Evolutionary conservation across 164 flowering plant species (phyloP), one percentile per base, ranked within the genome.

Genomic region (Vitis amurensis): DNA sequence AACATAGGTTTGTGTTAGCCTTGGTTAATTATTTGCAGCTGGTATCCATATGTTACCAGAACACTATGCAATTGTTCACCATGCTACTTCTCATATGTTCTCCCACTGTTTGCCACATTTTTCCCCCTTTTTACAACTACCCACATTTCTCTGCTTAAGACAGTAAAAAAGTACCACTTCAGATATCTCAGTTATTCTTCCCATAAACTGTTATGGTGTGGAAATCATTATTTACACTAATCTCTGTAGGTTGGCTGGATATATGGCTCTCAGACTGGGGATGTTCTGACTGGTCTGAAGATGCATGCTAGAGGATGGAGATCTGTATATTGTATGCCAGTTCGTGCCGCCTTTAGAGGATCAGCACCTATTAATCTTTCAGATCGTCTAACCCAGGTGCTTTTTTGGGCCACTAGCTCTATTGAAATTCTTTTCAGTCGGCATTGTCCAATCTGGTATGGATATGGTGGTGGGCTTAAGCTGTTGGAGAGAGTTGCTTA

Each of bases 341-440:
- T 71, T 15, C 74, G 74, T 48, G 72, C 82, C 0, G 86, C 84
- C 11, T 83, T 83, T 65, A 83, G 80, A 75, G 84, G 84, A 2
- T 83, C 86, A 7, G 86, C 86, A 44, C 86, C 86, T 0, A 83
- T 83, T 13, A 83, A 83, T 19, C 83, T 83, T 50, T 83, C 86
- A 4, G 86, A 83, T 71, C 78, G 86, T 59, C 64, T 83, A 75
- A 83, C 80, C 67, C 86, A 83, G 61, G 86, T 83, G 30, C 78
- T 83, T 12, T 68, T 84, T 55, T 83, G 83, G 86, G 86, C 86
- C 53, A 67, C 79, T 55, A 82, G 86, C 1, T 81, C 86, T 0
- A 78, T 83, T 9, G 86, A 83, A 73, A 83, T 81, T 55, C 80
- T 83, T 73, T 77, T 83, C 27, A 81, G 84, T 68, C 73, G 84